Evolutionary conservation across 305 asterid genomes (phyloP), one percentile per base, ranked within the genome.

Genomic region (Fraxinus dipetala): DNA sequence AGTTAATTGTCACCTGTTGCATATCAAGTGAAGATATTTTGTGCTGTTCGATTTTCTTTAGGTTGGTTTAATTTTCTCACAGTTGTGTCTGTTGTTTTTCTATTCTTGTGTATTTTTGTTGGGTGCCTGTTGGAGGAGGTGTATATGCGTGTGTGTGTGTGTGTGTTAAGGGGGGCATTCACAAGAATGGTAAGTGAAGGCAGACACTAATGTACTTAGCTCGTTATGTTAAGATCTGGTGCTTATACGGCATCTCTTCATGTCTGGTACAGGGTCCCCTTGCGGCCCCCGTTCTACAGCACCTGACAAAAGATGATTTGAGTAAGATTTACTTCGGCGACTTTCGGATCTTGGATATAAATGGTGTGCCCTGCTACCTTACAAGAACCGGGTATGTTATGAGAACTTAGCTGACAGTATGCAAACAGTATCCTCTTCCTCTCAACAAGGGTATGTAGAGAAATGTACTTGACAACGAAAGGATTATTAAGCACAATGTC

Each of bases 271-370:
- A 96, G 99, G 99, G 99, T 40, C 99, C 99, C 2, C 98, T 96
- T 78, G 94, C 98, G 77, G 96, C 92, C 48, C 95, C 96, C 35
- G 97, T 91, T 89, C 90, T 96, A 77, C 99, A 96, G 89, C 90
- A 94, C 82, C 90, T 96, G 85, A 94, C 91, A 56, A 90, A 93
- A 84, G 97, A 90, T 78, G 98, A 96, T 86, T 84, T 96, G 86
- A 92, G 98, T 92, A 94, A 94, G 91, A 43, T 96, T 9, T 94
- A 91, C 96, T 96, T 94, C 69, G 90, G 99, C 35, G 97, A 93
- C 83, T 94, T 96, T 83, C 86, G 84, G 72, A 79, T 93, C 43
- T 79, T 96, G 84, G 95, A 94, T 59, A 96, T 96, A 90, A 94
- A 92, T 81, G 97, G 98, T 16, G 88, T 85, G 0, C 74, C 82